Conservation (phyloP, 2,329 filamentous ascomycete species). For the Fusarium floridanum region DNA sequence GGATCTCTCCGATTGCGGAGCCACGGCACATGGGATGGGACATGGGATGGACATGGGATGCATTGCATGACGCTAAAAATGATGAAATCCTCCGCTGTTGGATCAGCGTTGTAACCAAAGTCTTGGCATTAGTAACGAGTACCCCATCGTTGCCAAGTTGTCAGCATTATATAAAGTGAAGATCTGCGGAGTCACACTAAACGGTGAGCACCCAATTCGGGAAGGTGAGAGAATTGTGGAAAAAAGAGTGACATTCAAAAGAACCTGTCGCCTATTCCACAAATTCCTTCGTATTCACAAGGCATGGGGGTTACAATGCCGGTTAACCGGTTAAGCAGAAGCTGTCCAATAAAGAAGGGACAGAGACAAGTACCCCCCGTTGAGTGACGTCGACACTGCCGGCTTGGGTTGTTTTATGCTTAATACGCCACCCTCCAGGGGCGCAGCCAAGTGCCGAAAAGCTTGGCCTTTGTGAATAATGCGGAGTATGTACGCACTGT, state of each 20-base stretch:
- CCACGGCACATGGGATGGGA: not conserved
- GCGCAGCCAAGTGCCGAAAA: not conserved
- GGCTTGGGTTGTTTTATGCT: not conserved
- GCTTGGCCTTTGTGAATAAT: not conserved
- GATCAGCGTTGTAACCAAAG: not conserved
- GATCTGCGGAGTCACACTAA: not conserved
- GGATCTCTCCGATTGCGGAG: not conserved
- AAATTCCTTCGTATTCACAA: not conserved
- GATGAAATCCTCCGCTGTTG: not conserved
- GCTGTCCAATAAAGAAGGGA: not conserved
- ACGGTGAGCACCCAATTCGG: not conserved
- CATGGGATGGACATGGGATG: not conserved
- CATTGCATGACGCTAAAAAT: not conserved
- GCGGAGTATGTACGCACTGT: not conserved
- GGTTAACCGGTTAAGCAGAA: not conserved
- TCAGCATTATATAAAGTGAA: not conserved
- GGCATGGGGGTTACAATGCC: not conserved
- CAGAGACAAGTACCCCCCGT: not conserved
- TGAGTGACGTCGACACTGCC: not conserved
- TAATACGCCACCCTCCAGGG: not conserved
- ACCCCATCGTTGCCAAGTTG: not conserved
- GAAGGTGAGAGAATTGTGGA: not conserved
- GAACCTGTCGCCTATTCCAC: not conserved
- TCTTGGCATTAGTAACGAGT: not conserved
- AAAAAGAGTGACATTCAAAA: not conserved